Evolutionary conservation across 495 filamentous ascomycete species (phyloP).

Genomic region (Hapsidospora chrysogenum): DNA sequence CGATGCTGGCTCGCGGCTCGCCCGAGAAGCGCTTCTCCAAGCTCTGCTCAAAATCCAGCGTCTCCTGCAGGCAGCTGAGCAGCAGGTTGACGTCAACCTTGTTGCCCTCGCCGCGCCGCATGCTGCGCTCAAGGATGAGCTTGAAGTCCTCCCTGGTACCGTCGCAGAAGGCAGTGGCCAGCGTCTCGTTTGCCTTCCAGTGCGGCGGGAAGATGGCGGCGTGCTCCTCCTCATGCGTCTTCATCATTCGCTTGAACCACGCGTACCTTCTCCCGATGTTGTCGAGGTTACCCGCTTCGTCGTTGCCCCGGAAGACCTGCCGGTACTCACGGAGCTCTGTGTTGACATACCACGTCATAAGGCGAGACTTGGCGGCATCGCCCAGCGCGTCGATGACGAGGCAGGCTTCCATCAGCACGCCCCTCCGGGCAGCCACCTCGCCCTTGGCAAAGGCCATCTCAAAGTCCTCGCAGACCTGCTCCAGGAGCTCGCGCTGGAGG

Average conservation of each 20-base stretch:
- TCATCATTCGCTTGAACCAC: slow-evolving; percentile 92
- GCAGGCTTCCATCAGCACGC: slow-evolving; percentile 70
- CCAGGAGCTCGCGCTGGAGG: slow-evolving; percentile 80
- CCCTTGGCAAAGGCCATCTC: slow-evolving; percentile 87
- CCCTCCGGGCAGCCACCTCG: slow-evolving; percentile 55
- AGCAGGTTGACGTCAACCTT: slow-evolving; percentile 83
- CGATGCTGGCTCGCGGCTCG: slow-evolving; percentile 70
- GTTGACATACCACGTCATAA: slow-evolving; percentile 96
- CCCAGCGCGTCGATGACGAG: slow-evolving; percentile 90
- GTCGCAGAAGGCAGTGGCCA: slow-evolving; percentile 90
- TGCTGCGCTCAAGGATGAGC: slow-evolving; percentile 73
- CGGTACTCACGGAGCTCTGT: slow-evolving; percentile 91
- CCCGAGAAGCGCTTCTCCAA: slow-evolving; percentile 70
- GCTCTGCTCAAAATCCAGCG: slow-evolving; percentile 89
- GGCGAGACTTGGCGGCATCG: slow-evolving; percentile 63
- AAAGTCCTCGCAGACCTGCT: slow-evolving; percentile 97
- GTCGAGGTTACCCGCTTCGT: slow-evolving; percentile 92
- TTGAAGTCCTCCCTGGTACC: slow-evolving; percentile 92
- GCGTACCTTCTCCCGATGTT: slow-evolving; percentile 91
- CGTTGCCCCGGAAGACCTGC: slow-evolving; percentile 86
- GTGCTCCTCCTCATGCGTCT: slow-evolving; percentile 92
- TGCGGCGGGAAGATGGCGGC: slow-evolving; percentile 68
- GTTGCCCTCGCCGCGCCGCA: slow-evolving; percentile 59
- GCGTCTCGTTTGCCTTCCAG: slow-evolving; percentile 80
- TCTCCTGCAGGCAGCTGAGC: slow-evolving; percentile 87